Conservation (phyloP, 352 stramenopile species). For the Thraustotheca clavata region DNA sequence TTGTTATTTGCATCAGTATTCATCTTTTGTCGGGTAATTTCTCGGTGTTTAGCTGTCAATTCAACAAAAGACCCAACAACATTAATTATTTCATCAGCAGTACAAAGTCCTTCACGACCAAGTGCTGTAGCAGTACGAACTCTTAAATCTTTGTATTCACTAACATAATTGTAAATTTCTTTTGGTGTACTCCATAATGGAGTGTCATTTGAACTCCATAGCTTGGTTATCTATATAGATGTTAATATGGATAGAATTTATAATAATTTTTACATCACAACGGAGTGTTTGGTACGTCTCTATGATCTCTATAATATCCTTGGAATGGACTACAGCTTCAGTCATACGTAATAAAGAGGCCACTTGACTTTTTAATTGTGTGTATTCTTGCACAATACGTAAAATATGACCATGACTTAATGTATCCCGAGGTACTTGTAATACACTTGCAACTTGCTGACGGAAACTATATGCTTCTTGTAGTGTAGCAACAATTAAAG, state of each 20-base stretch:
- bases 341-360: neutral
- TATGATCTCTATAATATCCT: neutral
- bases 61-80: constrained; percentile 13
- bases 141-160: constrained; percentile 1
- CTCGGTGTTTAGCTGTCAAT: constrained; percentile 12
- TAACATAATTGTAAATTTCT: neutral
- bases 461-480: constrained; percentile 5
- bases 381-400: neutral
- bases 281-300: constrained; percentile 13
- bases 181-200: constrained; percentile 2
- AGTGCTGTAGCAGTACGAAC: neutral
- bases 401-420: neutral
- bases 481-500: neutral
- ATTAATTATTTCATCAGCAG: constrained; percentile 1
- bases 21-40: constrained; percentile 16
- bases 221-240: neutral
- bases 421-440: neutral
- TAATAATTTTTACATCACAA: neutral
- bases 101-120: neutral
- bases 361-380: neutral
- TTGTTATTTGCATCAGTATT: constrained; percentile 19
- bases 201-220: neutral
- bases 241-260: neutral
- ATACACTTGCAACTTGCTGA: neutral
- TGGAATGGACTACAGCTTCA: neutral